Evolutionary conservation across 805 yeast genomes (phyloP).

Genomic region (Starmerella apis): DNA sequence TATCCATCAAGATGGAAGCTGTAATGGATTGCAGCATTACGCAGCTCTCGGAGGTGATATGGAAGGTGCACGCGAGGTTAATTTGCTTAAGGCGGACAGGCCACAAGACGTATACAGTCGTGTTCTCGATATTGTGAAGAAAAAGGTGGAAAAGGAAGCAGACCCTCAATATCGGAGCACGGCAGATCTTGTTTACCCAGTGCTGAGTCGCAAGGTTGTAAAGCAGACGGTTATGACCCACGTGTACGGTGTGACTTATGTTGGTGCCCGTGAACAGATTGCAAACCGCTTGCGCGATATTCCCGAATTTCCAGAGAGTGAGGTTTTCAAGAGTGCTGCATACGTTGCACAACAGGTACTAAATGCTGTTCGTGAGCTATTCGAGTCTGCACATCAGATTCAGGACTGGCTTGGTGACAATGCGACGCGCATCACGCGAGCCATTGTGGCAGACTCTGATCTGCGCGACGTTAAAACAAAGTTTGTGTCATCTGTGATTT

Average conservation of each 20-base stretch:
- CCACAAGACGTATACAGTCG: slow-evolving; percentile 54
- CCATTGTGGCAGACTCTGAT: slow-evolving; percentile 43
- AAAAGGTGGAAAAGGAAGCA: slow-evolving; percentile 39
- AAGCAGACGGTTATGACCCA: slow-evolving; percentile 98
- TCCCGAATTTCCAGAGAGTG: slow-evolving; percentile 41
- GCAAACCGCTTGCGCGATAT: slow-evolving; percentile 59
- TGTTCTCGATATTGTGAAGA: slow-evolving; percentile 43
- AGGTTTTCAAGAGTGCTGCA: slow-evolving; percentile 41
- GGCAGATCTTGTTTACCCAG: slow-evolving; percentile 43
- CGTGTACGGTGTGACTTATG: slow-evolving; percentile 90
- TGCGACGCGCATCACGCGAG: slow-evolving; percentile 68
- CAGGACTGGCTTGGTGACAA: slow-evolving; percentile 93
- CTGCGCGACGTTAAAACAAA: slow-evolving; percentile 28
- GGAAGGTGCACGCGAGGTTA: slow-evolving; percentile 56
- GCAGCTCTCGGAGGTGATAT: slow-evolving; percentile 62
- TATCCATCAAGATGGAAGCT: slow-evolving; percentile 58
- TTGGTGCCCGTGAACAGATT: slow-evolving; percentile 88
- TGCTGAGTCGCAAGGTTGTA: slow-evolving; percentile 74
- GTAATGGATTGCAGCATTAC: slow-evolving; percentile 59
- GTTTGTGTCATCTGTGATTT: slow-evolving; percentile 77
- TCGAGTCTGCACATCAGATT: slow-evolving; percentile 84
- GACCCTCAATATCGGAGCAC: slow-evolving; percentile 15
- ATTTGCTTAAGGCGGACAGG: slow-evolving; percentile 43
- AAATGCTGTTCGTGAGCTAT: slow-evolving; percentile 71
- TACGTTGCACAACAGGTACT: slow-evolving; percentile 73